Conservation (phyloP, 495 filamentous ascomycete genomes). For the Pseudotulostoma volvatum region DNA sequence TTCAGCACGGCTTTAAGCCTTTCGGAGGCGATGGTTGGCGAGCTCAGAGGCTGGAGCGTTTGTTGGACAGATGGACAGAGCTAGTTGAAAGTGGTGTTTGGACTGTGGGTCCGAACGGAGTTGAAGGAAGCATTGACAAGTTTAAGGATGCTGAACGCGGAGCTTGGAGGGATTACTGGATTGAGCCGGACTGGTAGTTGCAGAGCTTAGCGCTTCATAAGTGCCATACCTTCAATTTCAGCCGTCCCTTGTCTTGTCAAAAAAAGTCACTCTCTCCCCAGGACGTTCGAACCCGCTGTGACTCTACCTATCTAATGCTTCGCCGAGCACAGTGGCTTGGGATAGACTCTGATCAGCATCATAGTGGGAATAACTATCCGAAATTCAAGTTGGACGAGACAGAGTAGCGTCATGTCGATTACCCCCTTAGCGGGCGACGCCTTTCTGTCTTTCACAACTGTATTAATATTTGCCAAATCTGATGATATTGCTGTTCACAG, state of each 20-base stretch:
- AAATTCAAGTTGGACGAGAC: slow-evolving; percentile 4
- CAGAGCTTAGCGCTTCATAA: no score
- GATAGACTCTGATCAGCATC: slow-evolving; percentile 5
- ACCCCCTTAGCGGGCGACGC: no score
- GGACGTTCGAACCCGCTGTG: slow-evolving; percentile 8
- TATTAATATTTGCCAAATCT: no score
- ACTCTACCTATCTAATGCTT: slow-evolving; percentile 6
- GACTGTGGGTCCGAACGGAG: slow-evolving; percentile 23
- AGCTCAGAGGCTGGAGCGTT: slow-evolving; percentile 18
- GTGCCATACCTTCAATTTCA: no score
- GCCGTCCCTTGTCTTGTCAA: no score
- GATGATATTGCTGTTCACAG: no score
- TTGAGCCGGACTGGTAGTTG: slow-evolving; percentile 18
- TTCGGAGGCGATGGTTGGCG: slow-evolving; percentile 21
- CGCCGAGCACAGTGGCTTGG: slow-evolving; percentile 6
- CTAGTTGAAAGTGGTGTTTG: slow-evolving; percentile 24
- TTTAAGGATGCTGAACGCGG: slow-evolving; percentile 22
- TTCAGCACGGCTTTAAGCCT: slow-evolving; percentile 24
- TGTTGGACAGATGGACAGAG: slow-evolving; percentile 24
- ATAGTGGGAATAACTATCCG: slow-evolving; percentile 2
- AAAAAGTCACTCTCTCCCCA: slow-evolving; percentile 11
- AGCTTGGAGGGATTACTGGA: slow-evolving; percentile 19
- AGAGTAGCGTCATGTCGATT: slow-evolving; percentile 12
- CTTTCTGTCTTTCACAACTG: no score
- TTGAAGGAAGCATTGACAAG: slow-evolving; percentile 22